A percentile compares a stretch with the other conserved stretches of the same genome.
phyloP scores from a whole-genome alignment of 1,284 basidiomycete species.

The Cryptococcus maquisensis region DNA sequence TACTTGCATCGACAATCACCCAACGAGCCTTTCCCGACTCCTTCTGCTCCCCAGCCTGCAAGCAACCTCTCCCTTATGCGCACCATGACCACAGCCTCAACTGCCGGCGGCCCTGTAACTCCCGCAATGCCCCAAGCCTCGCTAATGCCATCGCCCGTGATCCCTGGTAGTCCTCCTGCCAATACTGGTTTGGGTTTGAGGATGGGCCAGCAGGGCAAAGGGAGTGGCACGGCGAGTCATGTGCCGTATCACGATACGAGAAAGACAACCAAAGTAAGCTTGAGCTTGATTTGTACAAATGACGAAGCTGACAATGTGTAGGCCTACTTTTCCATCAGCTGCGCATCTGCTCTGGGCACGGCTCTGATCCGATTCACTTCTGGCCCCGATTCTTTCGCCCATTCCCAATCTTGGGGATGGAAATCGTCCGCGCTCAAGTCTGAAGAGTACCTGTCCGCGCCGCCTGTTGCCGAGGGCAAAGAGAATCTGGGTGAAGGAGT shows the following conservation, averaged over 20 bases:
- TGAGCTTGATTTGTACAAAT: neutral
- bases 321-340: conserved; percentile 75
- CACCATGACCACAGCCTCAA: neutral
- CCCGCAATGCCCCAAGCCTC: neutral
- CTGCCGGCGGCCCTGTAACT: neutral
- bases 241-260: conserved; percentile 48
- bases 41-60: conserved; percentile 9
- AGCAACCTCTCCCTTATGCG: neutral
- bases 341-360: conserved; percentile 73
- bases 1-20: conserved; percentile 70
- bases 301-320: conserved; percentile 8
- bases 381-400: conserved; percentile 76
- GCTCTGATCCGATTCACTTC: conserved; percentile 75
- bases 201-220: neutral
- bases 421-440: conserved; percentile 47
- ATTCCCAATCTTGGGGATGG: conserved; percentile 57
- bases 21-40: conserved; percentile 17
- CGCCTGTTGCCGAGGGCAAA: conserved; percentile 38
- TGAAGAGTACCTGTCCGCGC: conserved; percentile 44
- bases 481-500: conserved; percentile 56
- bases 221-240: neutral
- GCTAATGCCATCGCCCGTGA: conserved; percentile 9
- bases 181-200: neutral
- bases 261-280: conserved; percentile 41
- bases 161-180: conserved; percentile 5